These are phyloP conservation scores for Lactarius sp. DNA, from an alignment of 768 basidiomycete species.

Conservation along the genomic window DNA sequence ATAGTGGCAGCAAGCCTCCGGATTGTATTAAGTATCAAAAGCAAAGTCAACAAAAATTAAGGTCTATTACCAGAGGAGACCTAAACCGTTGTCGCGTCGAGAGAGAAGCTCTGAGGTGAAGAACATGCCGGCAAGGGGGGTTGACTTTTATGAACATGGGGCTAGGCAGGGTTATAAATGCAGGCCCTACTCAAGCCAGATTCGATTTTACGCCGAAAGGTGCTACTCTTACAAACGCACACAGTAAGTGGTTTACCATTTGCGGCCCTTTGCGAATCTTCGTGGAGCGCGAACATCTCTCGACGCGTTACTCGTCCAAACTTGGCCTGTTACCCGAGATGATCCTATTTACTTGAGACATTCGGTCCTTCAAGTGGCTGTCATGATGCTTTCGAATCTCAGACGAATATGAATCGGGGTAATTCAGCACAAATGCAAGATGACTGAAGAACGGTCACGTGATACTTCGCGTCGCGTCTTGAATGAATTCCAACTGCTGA, in stretches of 20 bases:
- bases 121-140: slow-evolving; percentile 53
- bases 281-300: neutral
- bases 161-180: neutral
- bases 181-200: neutral
- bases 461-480: slow-evolving; percentile 2
- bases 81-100: slow-evolving; percentile 81
- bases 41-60: neutral
- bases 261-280: neutral
- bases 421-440: too few species aligned
- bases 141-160: neutral
- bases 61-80: slow-evolving; percentile 65
- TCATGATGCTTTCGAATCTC: too few species aligned
- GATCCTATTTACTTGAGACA: neutral
- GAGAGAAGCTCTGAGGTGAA: slow-evolving; percentile 79
- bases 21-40: slow-evolving; percentile 1
- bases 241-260: neutral
- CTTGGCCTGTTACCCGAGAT: too few species aligned
- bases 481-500: too few species aligned
- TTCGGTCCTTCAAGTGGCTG: too few species aligned
- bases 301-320: too few species aligned
- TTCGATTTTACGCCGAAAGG: slow-evolving; percentile 1
- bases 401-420: too few species aligned
- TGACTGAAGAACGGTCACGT: slow-evolving; percentile 12
- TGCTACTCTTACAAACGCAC: neutral
- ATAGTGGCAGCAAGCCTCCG: slow-evolving; percentile 86